Base-by-base conservation (phyloP, 2,329 filamentous ascomycete genomes). In the Talaromyces piceae region DNA sequence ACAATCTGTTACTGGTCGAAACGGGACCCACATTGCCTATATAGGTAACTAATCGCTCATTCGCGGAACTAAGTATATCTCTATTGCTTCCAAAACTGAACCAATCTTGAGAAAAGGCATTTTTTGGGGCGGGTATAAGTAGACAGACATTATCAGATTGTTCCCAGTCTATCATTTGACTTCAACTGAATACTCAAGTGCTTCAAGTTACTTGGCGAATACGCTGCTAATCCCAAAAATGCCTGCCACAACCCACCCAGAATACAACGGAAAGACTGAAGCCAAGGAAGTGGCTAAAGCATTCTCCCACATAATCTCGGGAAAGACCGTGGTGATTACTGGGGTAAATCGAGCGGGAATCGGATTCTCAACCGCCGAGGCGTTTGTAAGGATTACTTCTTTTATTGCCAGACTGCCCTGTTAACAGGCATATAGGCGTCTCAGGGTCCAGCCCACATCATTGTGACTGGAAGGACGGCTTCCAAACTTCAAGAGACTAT, bases 261-360 rank as follows among this genome's bases (percentile, higher is more conserved):
- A 67, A 18, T 72, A 69, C 53, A 59, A 65, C 45, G 51, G 51
- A 2, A 54, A 64, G 0, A 73, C 72, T 13, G 67, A 71, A 54
- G 68, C 56, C n/a, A 48, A 66, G 7, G 68, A 72, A 20, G 70
- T 73, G 11, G 68, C 69, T 20, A 59, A 63, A 33, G 61, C 62
- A 13, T 73, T 73, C 48, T 56, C 61, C 7, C 57, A 62, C 5
- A 50, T 46, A 1, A 61, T 74, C 52, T 58, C 49, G 4, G 69
- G 67, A 22, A 74, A 69, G 18, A 54, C 52, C 0, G 23, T 49
- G 16, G 46, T 54, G 4, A 30, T 41, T 5, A 47, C 49, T 3
- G 49, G 41, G 5, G 45, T 49, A 12, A 52, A 52, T n/a, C 41
- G 26, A 31, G 16, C 23, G 7, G 50, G 41, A 20, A 43, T 51